Percentiles rank a stretch among this genome's conserved stretches.
Conservation (phyloP, 2,329 filamentous ascomycete genomes). For the Penicillium sp. region DNA sequence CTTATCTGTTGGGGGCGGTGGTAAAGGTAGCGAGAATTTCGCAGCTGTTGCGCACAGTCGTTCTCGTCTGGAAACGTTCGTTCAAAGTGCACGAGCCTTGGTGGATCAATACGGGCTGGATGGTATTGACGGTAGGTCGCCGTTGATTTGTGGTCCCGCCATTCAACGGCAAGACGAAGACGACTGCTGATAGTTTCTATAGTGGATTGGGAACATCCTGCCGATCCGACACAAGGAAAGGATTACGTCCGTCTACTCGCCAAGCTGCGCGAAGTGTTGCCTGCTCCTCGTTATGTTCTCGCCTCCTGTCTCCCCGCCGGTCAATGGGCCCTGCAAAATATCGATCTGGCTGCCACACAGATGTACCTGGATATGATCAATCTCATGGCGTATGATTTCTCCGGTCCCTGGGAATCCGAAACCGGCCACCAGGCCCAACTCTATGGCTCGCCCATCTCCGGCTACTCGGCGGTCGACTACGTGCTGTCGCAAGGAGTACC, state of each 20-base stretch:
- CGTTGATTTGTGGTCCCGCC: neutral
- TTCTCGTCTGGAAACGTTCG: conserved; percentile 68
- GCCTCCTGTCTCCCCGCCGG: conserved; percentile 72
- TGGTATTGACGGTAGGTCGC: conserved; percentile 70
- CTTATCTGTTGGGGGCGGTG: conserved; percentile 72
- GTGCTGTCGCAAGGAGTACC: conserved; percentile 68
- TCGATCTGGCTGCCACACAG: conserved; percentile 65
- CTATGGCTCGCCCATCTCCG: conserved; percentile 62
- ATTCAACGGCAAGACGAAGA: neutral
- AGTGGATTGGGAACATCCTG: conserved; percentile 84
- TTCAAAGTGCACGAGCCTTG: conserved; percentile 64
- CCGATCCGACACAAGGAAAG: conserved; percentile 64
- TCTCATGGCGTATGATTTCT: conserved; percentile 79
- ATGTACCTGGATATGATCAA: conserved; percentile 74
- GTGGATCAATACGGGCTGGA: conserved; percentile 72
- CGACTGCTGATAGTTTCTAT: conserved; percentile 1
- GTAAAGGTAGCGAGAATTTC: conserved; percentile 66
- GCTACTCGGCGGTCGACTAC: conserved; percentile 67
- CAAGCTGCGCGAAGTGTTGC: conserved; percentile 66
- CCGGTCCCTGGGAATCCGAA: conserved; percentile 67
- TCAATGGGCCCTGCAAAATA: conserved; percentile 66
- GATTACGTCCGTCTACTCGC: conserved; percentile 72
- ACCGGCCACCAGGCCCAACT: conserved; percentile 78
- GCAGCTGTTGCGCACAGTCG: conserved; percentile 66
- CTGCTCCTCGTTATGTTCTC: conserved; percentile 67